Evolutionary conservation across 306 rosid genomes (phyloP).

Genomic region (Trifolium dubium): DNA sequence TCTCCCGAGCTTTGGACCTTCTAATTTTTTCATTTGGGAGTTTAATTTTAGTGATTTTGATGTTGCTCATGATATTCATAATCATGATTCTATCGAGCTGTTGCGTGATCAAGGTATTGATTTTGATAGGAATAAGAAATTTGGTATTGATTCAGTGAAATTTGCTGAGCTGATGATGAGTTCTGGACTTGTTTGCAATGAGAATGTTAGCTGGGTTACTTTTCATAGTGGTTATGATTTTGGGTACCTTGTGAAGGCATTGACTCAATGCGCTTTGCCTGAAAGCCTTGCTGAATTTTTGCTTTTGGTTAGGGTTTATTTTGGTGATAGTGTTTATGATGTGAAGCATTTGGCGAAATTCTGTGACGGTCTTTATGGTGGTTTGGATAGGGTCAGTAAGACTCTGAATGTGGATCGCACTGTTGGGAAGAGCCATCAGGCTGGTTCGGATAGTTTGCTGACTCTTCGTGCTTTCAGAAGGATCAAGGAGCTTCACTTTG

Average conservation of each 20-base stretch:
- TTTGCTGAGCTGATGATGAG: conserved; percentile 74
- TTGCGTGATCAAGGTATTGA: conserved; percentile 71
- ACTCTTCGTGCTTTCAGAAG: conserved; percentile 61
- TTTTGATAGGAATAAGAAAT: conserved; percentile 52
- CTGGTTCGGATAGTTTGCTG: conserved; percentile 79
- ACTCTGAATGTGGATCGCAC: conserved; percentile 50
- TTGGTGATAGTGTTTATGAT: conserved; percentile 63
- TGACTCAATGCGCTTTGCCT: conserved; percentile 59
- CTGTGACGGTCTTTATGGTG: conserved; percentile 59
- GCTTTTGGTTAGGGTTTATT: conserved; percentile 48
- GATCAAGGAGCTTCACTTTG: conserved; percentile 50
- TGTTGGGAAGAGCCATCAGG: conserved; percentile 65
- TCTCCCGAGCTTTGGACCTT: conserved; percentile 48
- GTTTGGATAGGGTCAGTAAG: conserved; percentile 57
- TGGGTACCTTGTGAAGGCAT: conserved; percentile 65
- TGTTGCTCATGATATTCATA: conserved; percentile 59
- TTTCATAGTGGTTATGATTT: conserved; percentile 78
- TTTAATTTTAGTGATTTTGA: conserved; percentile 73
- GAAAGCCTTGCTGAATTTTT: conserved; percentile 47
- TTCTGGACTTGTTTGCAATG: conserved; percentile 70
- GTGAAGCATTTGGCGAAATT: conserved; percentile 66
- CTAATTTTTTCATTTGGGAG: conserved; percentile 56
- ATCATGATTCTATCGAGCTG: conserved; percentile 62
- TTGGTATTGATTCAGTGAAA: conserved; percentile 50
- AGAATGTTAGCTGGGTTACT: conserved; percentile 61